Evolutionary conservation across 1,139 yeast species (phyloP).

Genomic region (Hyphopichia burtonii): DNA sequence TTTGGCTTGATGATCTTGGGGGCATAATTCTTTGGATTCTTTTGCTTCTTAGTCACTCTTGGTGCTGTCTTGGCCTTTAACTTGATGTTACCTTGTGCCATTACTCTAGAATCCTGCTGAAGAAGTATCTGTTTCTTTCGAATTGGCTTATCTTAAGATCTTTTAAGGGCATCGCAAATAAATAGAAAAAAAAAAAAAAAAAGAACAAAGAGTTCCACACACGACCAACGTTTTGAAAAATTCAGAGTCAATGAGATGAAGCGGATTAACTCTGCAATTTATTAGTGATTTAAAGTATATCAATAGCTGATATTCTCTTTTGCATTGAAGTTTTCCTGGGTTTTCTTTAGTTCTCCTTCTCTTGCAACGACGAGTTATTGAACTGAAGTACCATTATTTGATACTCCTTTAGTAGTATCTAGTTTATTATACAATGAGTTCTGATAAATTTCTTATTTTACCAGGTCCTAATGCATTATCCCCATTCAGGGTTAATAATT

Average conservation of each 20-base stretch:
- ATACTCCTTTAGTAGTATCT: background rate
- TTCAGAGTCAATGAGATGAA: slow-evolving; percentile 1
- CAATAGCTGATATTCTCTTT: background rate
- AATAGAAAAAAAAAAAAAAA: background rate
- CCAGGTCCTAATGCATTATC: slow-evolving; percentile 94
- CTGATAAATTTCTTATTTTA: slow-evolving; percentile 49
- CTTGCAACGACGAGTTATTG: background rate
- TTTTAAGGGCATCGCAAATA: background rate
- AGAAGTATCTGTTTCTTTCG: no score
- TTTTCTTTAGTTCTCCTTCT: background rate
- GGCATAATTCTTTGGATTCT: slow-evolving; percentile 65
- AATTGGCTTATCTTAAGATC: background rate
- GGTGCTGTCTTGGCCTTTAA: slow-evolving; percentile 45
- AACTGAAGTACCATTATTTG: background rate
- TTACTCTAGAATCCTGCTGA: slow-evolving; percentile 12
- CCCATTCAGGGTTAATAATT: slow-evolving; percentile 72
- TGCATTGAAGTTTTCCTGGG: background rate
- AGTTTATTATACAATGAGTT: background rate
- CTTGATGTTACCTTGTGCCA: slow-evolving; percentile 60
- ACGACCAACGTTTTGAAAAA: background rate
- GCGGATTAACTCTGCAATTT: background rate
- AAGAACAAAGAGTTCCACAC: background rate
- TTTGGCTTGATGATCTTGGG: slow-evolving; percentile 73
- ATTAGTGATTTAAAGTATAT: background rate
- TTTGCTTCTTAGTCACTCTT: slow-evolving; percentile 52